Evolutionary conservation across 495 filamentous ascomycete species (phyloP).

Genomic region (Coniosporium apollinis): DNA sequence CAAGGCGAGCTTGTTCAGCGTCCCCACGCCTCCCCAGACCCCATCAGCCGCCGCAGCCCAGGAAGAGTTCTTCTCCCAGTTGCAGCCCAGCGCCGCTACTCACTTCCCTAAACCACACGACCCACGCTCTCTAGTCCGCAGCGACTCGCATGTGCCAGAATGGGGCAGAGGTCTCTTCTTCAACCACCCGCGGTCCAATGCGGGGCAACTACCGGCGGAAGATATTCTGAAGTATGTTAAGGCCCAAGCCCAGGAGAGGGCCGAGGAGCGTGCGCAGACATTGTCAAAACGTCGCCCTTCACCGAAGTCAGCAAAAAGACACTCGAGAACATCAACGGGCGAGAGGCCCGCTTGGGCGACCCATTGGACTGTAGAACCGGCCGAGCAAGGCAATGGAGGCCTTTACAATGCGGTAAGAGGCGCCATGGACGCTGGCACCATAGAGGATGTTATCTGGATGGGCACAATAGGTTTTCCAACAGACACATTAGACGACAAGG

Average conservation of each 20-base stretch:
- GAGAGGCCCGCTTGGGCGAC: constrained; percentile 50
- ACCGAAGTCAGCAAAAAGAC: constrained; percentile 8
- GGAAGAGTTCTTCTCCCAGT: constrained; percentile 42
- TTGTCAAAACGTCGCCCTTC: constrained; percentile 1
- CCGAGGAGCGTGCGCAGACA: constrained; percentile 18
- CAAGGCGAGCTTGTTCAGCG: constrained; percentile 12
- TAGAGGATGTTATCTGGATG: constrained; percentile 65
- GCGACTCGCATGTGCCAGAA: constrained; percentile 47
- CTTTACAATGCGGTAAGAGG: constrained; percentile 74
- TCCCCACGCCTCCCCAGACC: constrained; percentile 35
- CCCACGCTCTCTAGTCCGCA: constrained; percentile 27
- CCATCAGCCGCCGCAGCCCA: constrained; percentile 46
- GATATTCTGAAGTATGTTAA: constrained; percentile 54
- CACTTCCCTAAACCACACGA: constrained; percentile 27
- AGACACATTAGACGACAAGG: constrained; percentile 52
- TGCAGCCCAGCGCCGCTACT: constrained; percentile 21
- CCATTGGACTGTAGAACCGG: constrained; percentile 66
- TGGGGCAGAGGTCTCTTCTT: constrained; percentile 48
- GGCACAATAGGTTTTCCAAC: constrained; percentile 86
- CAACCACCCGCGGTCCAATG: constrained; percentile 59
- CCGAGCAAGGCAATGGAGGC: constrained; percentile 81
- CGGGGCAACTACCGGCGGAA: constrained; percentile 48
- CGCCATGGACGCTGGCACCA: constrained; percentile 42
- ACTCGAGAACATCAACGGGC: constrained; percentile 14
- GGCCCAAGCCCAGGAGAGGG: constrained; percentile 18